Evolutionary conservation across 1,284 basidiomycete genomes (phyloP), one percentile per base, ranked within the genome.

Genomic region (Megacollybia platyphylla): DNA sequence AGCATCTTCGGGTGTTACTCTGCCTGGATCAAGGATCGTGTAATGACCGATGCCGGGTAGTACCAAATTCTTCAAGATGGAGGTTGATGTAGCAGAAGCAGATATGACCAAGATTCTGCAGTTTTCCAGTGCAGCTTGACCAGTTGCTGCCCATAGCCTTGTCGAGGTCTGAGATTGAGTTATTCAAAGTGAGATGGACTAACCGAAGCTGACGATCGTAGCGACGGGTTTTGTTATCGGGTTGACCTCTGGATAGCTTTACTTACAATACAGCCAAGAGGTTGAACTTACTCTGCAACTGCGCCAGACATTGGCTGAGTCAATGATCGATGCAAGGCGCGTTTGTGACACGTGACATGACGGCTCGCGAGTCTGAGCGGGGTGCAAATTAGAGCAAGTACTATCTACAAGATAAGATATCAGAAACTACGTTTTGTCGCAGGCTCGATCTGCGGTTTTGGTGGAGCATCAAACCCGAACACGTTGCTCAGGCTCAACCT

Each of bases 111-210:
- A 74, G 39, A 97, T 71, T 42, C 83, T 75, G 6, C 90, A 76
- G 2, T 78, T 72, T 60, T 98, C 92, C 41, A 98, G 79, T 0
- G 90, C 89, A n/a, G 71, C 67, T 62, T 98, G 94, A 1, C 94
- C 96, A 0, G 87, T 82, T 2, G 88, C 81, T 11, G 93, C 94
- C 94, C 94, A 98, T 17, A 98, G 70, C 28, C 93, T 93, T 47
- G 3, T 24, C 39, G 5, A 7, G 4, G 4, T 11, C n/a, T 41
- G 10, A 47, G 4, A 36, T 29, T 15, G 24, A 15, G n/a, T 18
- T 41, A 40, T 15, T 37, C 26, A 7, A 13, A 39, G 39, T 31
- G 26, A 38, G 34, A 30, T 17, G 7, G n/a, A 49, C 72, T 43
- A 50, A 89, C 88, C 90, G 72, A 20, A 96, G 75, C 60, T 96